Evolutionary conservation across 345 rosid species (phyloP), one percentile per base, ranked within the genome.

Genomic region (Lagerstroemia speciosa): DNA sequence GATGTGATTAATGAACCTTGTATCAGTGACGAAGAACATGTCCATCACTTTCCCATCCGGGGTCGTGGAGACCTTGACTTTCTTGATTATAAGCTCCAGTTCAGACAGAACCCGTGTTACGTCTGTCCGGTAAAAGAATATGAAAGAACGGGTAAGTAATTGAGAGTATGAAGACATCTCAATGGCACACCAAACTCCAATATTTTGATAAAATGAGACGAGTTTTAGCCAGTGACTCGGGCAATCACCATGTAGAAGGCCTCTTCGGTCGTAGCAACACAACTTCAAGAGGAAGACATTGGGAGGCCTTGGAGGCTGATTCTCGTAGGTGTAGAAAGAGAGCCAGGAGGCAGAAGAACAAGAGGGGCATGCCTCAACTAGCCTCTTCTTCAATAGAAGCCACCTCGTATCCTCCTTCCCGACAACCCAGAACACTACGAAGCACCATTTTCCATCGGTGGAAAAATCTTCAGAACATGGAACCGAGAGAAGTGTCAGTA

Each of bases 391-490:
- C 85, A 94, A 76, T 40, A 94, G 74, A 75, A 71, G 61, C 99
- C 99, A 93, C 79, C 95, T 88, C 43, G 92, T 83, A 24, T 75
- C 72, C 41, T 86, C 76, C 34, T 81, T 81, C n/a, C 95, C 90
- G 36, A 79, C 77, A 73, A 93, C 99, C 97, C 96, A 93, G 67
- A 93, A 86, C 71, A 93, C 89, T 78, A 93, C 19, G 82, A 81
- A 93, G 71, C 99, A 93, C 99, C 99, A 93, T 78, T 84, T 93
- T 24, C 99, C 99, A 69, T 93, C 99, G 58, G 99, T 93, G 0
- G 95, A 83, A 34, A 91, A 71, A 86, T 93, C 99, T 93, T 75
- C 85, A 80, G 62, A 72, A 69, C 69, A 77, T n/a, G n/a, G 33
- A 73, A 75, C 41, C 71, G 72, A 26, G 74, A 60, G 27, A 40